Evolutionary conservation across 1,284 basidiomycete genomes (phyloP), one percentile per base, ranked within the genome.

Genomic region (Apiotrichum veenhuisii): DNA sequence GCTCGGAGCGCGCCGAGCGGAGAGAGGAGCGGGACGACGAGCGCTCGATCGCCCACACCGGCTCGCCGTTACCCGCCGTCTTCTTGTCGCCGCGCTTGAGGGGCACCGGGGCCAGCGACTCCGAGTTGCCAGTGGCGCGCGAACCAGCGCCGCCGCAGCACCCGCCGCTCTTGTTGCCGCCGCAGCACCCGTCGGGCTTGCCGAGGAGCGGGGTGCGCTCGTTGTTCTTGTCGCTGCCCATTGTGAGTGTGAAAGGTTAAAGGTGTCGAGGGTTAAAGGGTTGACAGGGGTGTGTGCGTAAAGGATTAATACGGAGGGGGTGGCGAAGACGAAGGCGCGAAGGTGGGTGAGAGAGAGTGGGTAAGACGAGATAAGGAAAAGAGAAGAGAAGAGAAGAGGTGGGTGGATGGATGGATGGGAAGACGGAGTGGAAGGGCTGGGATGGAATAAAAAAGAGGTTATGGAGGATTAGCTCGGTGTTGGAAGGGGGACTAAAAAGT

Each of bases 1-100:
- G 20, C 15, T 50, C 46, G 41, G 50, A 48, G 48, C 49, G 38
- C 11, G 43, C 25, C 8, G 58, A 59, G 41, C 49, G 51, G 48
- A 55, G 47, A 5, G 60, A 62, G 15, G 57, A 56, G 46, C 42
- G 52, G 7, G 56, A 58, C 4, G 37, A 22, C 23, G 51, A 46
- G 49, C 60, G 60, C 60, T 62, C 57, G 22, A 62, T 58, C 26
- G 47, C 34, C 60, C 60, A 62, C n/a, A 62, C 51, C 18, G 38
- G 34, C 40, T 62, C 60, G 48, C 27, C 57, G n/a, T 33, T 20
- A 40, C 27, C 37, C 18, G n/a, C n/a, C n/a, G 18, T 53, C 41
- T 41, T 42, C 48, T 41, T 43, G 43, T 23, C 40, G 46, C 44
- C 44, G 40, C 60, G 60, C 47, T 62, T 58, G 53, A 62, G 60